Base-by-base conservation (phyloP, 148 eudicot genomes). In the Silene uniflora region DNA sequence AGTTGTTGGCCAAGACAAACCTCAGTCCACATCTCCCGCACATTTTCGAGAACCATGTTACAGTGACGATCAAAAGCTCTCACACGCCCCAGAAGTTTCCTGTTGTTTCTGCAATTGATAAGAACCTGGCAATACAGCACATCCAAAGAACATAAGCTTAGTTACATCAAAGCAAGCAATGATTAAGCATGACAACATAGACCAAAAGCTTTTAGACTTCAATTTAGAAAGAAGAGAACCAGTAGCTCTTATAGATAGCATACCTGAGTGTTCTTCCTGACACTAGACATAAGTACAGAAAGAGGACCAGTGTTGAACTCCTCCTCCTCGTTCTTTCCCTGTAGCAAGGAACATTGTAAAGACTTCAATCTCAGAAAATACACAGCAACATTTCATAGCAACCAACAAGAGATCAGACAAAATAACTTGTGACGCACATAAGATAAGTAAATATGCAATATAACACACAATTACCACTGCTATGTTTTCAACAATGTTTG, bases 281-380 rank as follows among this genome's bases (percentile, higher is more conserved):
- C 94, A 76, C 97, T 91, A 94, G 89, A 82, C 98, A 91, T 91
- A 76, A 93, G 85, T 49, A 91, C 92, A 77, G 94, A 93, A 65
- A 91, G 88, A 24, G 97, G 98, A 17, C 98, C 98, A 11, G 97
- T 93, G 87, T 86, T 91, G 86, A 91, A 93, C 75, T 93, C 97
- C 82, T 91, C 96, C 75, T 93, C 98, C 84, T 93, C 94, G 73
- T 87, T 93, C 89, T 93, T 93, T 52, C 69, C 87, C 91, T 91
- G 87, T 44, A 14, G 1, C 72, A 13, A 60, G 60, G 24, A 27
- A 67, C 47, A 21, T 27, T 54, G 17, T 47, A n/a, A 44, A 42
- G 16, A 23, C 14, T 64, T 58, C 5, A 39, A 59, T 64, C 1
- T 21, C 24, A 24, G 25, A 49, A 22, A 70, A 49, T 22, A 0